Base-by-base conservation (phyloP, 164 flowering plant species). In the Paratinospora sagittata region DNA sequence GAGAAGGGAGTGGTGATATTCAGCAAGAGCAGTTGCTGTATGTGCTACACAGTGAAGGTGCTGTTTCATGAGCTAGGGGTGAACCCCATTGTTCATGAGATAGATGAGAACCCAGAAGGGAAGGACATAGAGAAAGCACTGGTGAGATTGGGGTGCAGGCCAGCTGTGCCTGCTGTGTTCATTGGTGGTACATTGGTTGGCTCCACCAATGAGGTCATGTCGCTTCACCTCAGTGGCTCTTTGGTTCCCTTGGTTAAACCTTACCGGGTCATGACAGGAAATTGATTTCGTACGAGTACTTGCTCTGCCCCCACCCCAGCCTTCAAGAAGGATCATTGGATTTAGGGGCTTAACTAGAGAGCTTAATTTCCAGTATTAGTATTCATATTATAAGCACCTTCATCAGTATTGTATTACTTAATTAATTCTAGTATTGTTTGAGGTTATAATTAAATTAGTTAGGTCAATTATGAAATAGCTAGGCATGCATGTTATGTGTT, bases 21-120 rank as follows among this genome's bases (percentile, higher is more conserved):
- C 61, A n/a, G 61, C 24, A 55, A 55, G 61, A 55, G 61, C 61
- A 19, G 23, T 5, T 55, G 61, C 26, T 55, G 61, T 23, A 55
- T 55, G 61, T 55, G 61, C 61, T n/a, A 55, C 61, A 55, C 61
- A 6, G 61, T 55, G 61, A 55, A 55, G 61, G 61, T 55, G n/a
- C 24, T 55, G 61, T 55, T 55, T 21, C 61, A 55, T 55, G 61
- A 55, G 24, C n/a, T 55, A 21, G 61, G 61, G 21, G 61, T 55
- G 61, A 55, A 55, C 61, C 61, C 61, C 21, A 55, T 55, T 55
- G 24, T 55, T 55, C 61, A 55, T 55, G 61, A 55, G 23, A 55
- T 55, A 55, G 61, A 55, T 23, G 23, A 55, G 61, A 55, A 55
- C 61, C 61, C 61, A 16, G 61, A 55, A 55, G 61, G 61, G 26